Conservation (phyloP, 1,284 basidiomycete genomes). For the Pseudomicrostroma phylloplanum region DNA sequence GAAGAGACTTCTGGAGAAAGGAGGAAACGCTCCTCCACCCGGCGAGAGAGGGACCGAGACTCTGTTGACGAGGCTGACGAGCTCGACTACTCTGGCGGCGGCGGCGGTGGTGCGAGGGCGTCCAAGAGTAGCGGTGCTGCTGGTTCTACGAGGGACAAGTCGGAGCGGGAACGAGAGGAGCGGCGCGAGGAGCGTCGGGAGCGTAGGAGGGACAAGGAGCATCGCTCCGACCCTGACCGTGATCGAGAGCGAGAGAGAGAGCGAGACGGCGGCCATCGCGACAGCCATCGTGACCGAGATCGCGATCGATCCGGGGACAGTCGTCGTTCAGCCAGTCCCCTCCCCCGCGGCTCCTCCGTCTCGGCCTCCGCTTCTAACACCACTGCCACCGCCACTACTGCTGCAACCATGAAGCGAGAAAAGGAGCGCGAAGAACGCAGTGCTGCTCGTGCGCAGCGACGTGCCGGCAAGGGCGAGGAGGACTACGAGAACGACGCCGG, state of each 20-base stretch:
- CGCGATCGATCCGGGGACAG: not conserved
- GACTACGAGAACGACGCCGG: not conserved
- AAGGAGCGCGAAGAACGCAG: not conserved
- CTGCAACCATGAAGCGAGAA: not conserved
- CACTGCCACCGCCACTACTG: not conserved
- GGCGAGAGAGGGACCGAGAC: not conserved
- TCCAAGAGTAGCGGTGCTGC: not conserved
- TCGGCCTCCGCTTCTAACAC: not conserved
- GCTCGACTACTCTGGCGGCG: not conserved
- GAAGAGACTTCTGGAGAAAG: not conserved
- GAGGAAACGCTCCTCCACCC: not conserved
- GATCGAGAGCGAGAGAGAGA: conserved; percentile 1
- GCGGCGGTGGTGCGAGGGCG: not conserved
- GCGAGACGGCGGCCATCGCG: not conserved
- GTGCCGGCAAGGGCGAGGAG: not conserved
- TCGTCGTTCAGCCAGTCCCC: not conserved
- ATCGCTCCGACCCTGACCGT: not conserved
- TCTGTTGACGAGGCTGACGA: not conserved
- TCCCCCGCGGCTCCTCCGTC: not conserved
- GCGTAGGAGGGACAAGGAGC: conserved; percentile 1
- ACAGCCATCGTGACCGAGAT: conserved; percentile 2
- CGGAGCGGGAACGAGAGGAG: not conserved
- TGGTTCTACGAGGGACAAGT: not conserved
- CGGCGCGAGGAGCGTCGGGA: not conserved
- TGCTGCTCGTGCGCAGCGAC: not conserved